Base-by-base conservation (phyloP, 805 yeast genomes). In the Saccharomycopsis sp. region DNA sequence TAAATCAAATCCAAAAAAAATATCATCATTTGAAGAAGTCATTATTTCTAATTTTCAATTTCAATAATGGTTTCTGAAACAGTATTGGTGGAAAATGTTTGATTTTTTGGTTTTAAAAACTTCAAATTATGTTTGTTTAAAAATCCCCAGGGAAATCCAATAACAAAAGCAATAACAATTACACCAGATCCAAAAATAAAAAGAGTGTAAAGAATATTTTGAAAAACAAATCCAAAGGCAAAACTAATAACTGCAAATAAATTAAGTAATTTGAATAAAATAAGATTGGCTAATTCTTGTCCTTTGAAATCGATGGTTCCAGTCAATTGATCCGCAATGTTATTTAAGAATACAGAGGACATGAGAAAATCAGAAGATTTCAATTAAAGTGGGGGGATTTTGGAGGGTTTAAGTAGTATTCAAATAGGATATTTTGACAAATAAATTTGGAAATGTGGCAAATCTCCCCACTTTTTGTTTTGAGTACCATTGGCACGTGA, bases 1-100 rank as follows among this genome's bases (percentile, higher is more conserved):
- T 21, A 88, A 66, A 56, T 88, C 96, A 51, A 86, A 74, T 1
- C 96, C 96, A 45, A 83, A 58, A 52, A 60, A 77, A 13, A 34
- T 23, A 15, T 17, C 13, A 17, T 28, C 31, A 13, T 10, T 10
- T 5, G 5, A 5, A 9, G 31, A 13, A 15, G 31, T 28, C 31
- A 13, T 28, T 23, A 8, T 23, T 23, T 23, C 26, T 8, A 23
- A 23, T 23, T 23, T 23, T 15, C 36, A 6, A 10, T 6, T 21
- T 26, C 38, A 17, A 35, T 37, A 9, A 20, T 17, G 10, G 34
- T 25, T 19, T 38, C 42, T n/a, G 32, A 26, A 8, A 23, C 17
- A 20, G 31, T 37, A 15, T 21, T 31, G 5, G 28, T 10, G 5
- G 19, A 12, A 17, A 36, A 21, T 8, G 14, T 5, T 26, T 25